Evolutionary conservation across 805 yeast species (phyloP).

Genomic region (Sungouiozyma intestinalis): DNA sequence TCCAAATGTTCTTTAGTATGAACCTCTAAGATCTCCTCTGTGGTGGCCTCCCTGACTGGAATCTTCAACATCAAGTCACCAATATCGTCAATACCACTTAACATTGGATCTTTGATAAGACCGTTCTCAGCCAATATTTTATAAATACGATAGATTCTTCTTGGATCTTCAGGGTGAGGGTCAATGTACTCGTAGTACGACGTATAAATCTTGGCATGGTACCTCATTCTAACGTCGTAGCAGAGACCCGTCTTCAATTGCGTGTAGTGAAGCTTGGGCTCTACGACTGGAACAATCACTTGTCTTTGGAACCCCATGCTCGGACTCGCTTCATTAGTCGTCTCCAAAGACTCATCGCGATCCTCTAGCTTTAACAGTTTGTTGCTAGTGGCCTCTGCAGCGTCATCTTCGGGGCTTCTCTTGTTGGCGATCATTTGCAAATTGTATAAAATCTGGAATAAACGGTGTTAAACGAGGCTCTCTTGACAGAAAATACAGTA

Average conservation of each 20-base stretch:
- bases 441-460: too few relatives aligned
- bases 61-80: conserved; percentile 83
- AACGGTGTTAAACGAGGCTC: too few relatives aligned
- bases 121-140: conserved; percentile 93
- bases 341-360: too few relatives aligned
- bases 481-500: too few relatives aligned
- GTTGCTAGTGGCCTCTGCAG: neutral
- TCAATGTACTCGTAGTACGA: conserved; percentile 89
- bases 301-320: conserved; percentile 26
- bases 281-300: conserved; percentile 45
- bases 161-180: conserved; percentile 98
- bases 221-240: conserved; percentile 94
- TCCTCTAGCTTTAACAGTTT: neutral
- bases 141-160: conserved; percentile 88
- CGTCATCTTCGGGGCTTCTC: too few relatives aligned
- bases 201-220: conserved; percentile 89
- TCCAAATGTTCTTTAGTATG: conserved; percentile 75
- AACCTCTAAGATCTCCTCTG: conserved; percentile 76
- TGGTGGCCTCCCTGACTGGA: conserved; percentile 81
- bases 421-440: too few relatives aligned
- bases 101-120: conserved; percentile 64
- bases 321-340: conserved; percentile 2
- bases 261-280: conserved; percentile 59
- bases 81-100: conserved; percentile 57
- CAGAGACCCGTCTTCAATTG: conserved; percentile 87